Evolutionary conservation across 164 flowering plant genomes (phyloP), one percentile per base, ranked within the genome.

Genomic region (Euptelea pleiosperma): DNA sequence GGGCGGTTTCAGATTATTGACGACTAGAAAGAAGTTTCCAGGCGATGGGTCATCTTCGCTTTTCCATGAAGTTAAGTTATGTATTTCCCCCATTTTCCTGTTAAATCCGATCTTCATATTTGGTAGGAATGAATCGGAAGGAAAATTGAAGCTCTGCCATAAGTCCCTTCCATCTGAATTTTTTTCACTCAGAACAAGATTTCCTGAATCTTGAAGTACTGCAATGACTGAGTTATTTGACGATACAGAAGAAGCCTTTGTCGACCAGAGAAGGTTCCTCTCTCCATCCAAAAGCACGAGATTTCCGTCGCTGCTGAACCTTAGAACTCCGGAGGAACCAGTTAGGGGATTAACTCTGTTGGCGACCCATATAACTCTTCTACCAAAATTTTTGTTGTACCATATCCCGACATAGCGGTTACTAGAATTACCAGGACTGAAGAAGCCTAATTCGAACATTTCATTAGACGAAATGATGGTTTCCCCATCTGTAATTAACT

Each of bases 61-160:
- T 18, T 53, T 53, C 57, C 57, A 53, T 11, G 57, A 39, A 11
- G 43, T 53, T 8, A 53, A 11, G 25, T 14, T 16, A 4, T 53
- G 43, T 2, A 21, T 19, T 10, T 35, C 16, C 8, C 57, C 43
- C 3, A 26, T 36, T 12, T 14, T 36, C 1, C 6, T 4, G 14
- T 53, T 36, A 16, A 53, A 11, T 4, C 44, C 25, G 8, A 35
- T 10, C 11, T 52, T 52, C 39, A 52, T 52, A 19, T 36, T 41
- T 4, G 1, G 16, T 19, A 33, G 16, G 28, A 52, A 21, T 21
- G 37, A 33, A 21, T 52, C 56, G 25, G n/a, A 33, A 5, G 56
- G 41, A 36, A 33, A 34, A 14, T 52, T 41, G 34, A 52, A 52
- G 15, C 56, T 52, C 56, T 52, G 39, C 41, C 40, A 52, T 2